These are phyloP conservation scores for Fusarium coicis DNA, from an alignment of 2,329 filamentous ascomycete genomes.

Conservation along the genomic window DNA sequence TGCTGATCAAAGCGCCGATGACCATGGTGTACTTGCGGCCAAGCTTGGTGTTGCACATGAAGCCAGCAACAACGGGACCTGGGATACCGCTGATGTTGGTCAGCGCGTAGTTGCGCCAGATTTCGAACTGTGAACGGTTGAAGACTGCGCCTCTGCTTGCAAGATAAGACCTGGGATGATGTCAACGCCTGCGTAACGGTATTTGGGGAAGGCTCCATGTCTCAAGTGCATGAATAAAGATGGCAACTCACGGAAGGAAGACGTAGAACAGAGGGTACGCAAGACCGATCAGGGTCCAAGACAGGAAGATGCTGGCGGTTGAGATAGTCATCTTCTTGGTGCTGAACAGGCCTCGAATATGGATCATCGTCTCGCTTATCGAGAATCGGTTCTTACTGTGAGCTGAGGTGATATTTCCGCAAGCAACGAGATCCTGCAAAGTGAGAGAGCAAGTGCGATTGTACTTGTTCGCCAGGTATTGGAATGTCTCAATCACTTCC, in stretches of 20 bases:
- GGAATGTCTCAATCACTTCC: constrained; percentile 4
- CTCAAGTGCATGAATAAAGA: not conserved
- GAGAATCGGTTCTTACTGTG: constrained; percentile 50
- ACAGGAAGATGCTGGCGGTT: constrained; percentile 16
- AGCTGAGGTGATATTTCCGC: constrained; percentile 35
- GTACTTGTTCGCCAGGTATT: constrained; percentile 5
- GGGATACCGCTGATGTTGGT: constrained; percentile 74
- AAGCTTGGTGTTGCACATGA: constrained; percentile 59
- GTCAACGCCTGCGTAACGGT: too few relatives aligned
- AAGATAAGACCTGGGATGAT: constrained; percentile 62
- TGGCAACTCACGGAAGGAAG: constrained; percentile 67
- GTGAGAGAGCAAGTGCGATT: constrained; percentile 10
- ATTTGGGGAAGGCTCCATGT: too few relatives aligned
- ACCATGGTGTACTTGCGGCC: constrained; percentile 28
- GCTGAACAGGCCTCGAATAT: constrained; percentile 8
- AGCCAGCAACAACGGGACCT: constrained; percentile 75
- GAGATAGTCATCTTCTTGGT: constrained; percentile 16
- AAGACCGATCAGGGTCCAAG: constrained; percentile 68
- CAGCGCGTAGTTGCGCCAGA: constrained; percentile 54
- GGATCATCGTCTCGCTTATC: constrained; percentile 38
- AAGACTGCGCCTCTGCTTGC: not conserved
- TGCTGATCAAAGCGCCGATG: constrained; percentile 2
- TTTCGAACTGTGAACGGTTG: constrained; percentile 5
- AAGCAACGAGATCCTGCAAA: not conserved
- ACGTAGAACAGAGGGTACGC: constrained; percentile 82